These are phyloP conservation scores for Solanum rostratum DNA, from an alignment of 257 asterid species.

Conservation along the genomic window DNA sequence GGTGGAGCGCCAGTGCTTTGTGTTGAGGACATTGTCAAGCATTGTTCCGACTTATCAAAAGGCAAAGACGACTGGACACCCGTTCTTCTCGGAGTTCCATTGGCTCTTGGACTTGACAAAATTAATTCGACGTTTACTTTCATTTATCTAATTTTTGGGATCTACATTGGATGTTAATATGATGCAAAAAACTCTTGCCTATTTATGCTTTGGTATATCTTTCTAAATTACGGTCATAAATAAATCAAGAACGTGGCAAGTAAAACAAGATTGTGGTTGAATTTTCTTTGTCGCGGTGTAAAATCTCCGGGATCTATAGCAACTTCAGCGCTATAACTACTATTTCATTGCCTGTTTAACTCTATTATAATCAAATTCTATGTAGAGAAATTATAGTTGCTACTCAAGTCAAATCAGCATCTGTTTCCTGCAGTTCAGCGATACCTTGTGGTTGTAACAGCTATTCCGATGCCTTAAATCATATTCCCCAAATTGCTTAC, in stretches of 20 bases:
- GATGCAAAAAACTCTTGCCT: background rate
- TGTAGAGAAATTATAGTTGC: background rate
- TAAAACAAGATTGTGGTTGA: background rate
- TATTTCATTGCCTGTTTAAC: background rate
- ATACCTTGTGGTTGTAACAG: background rate
- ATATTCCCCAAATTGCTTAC: too few species aligned
- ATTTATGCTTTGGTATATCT: background rate
- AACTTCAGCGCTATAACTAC: background rate
- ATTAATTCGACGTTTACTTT: slow-evolving; percentile 69
- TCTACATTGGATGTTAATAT: background rate
- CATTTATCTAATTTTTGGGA: background rate
- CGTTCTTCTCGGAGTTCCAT: slow-evolving; percentile 74
- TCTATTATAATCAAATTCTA: background rate
- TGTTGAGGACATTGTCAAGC: too few species aligned
- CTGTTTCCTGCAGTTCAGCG: background rate
- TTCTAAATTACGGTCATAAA: background rate
- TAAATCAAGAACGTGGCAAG: background rate
- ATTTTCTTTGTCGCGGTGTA: background rate
- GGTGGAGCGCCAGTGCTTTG: too few species aligned
- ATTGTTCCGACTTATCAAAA: too few species aligned
- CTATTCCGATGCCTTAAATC: background rate
- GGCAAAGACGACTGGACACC: slow-evolving; percentile 62
- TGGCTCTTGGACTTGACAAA: slow-evolving; percentile 93
- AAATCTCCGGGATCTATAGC: background rate
- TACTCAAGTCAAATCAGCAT: background rate